A percentile compares a stretch with the other conserved stretches of the same genome.
Conservation (phyloP, 208 protist genomes). For the Phytomonas francai region DNA sequence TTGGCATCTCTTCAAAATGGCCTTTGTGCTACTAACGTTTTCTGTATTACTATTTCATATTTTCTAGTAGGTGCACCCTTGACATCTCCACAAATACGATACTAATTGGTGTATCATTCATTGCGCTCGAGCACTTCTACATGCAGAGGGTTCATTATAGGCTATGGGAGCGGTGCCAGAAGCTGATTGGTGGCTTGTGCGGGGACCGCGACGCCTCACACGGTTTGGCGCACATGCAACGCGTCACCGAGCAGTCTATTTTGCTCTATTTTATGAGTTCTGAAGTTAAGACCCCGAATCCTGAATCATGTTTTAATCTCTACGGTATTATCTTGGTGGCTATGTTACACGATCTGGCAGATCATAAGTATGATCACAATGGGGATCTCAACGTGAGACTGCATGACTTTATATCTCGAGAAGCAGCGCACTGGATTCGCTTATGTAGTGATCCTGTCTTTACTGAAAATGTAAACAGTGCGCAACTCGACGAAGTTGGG, state of each 20-base stretch:
- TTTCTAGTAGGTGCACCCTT: no score
- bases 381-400: slow-evolving; percentile 27
- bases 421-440: slow-evolving; percentile 1
- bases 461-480: no score
- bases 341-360: slow-evolving; percentile 84
- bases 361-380: slow-evolving; percentile 78
- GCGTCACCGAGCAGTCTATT: slow-evolving; percentile 58
- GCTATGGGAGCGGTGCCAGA: slow-evolving; percentile 52
- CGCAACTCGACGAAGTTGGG: no score
- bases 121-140: no score
- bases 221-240: slow-evolving; percentile 68
- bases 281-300: not conserved
- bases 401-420: slow-evolving; percentile 21
- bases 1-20: no score
- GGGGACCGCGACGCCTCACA: slow-evolving; percentile 61
- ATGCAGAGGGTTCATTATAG: slow-evolving; percentile 53
- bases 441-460: no score
- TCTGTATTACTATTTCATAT: no score
- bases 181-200: slow-evolving; percentile 53
- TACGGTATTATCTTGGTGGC: slow-evolving; percentile 62
- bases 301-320: slow-evolving; percentile 7
- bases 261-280: slow-evolving; percentile 52
- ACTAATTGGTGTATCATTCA: no score
- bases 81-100: no score
- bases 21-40: no score